A percentile compares a stretch with the other conserved stretches of the same genome.
phyloP scores from a whole-genome alignment of 2,329 filamentous ascomycete genomes.

The Colletotrichum magnum region DNA sequence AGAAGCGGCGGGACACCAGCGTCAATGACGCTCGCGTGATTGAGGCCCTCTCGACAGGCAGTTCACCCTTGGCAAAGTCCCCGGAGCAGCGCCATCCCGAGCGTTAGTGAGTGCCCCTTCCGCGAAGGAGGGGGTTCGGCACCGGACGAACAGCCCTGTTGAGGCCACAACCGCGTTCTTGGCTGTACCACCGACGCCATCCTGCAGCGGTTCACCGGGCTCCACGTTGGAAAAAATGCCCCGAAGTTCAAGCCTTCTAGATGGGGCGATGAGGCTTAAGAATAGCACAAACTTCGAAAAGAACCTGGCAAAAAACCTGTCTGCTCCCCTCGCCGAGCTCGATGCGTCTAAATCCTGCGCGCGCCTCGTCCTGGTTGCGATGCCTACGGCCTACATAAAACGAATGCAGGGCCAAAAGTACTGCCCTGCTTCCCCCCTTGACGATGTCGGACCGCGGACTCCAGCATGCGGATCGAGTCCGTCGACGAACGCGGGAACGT shows the following conservation, averaged over 20 bases:
- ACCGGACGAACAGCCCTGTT: conserved; percentile 53
- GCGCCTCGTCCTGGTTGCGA: conserved; percentile 49
- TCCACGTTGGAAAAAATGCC: conserved; percentile 55
- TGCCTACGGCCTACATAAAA: conserved; percentile 44
- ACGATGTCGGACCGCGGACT: conserved; percentile 62
- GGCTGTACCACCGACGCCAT: conserved; percentile 45
- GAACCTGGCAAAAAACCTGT: conserved; percentile 46
- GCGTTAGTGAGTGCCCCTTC: conserved; percentile 53
- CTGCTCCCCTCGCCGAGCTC: conserved; percentile 60
- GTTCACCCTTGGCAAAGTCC: too few species aligned
- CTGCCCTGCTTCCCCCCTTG: conserved; percentile 58
- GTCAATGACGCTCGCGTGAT: too few species aligned
- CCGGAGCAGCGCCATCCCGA: too few species aligned
- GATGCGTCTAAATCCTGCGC: conserved; percentile 40
- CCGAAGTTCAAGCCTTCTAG: conserved; percentile 54
- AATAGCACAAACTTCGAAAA: conserved; percentile 39
- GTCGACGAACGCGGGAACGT: conserved; percentile 59
- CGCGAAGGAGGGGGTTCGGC: conserved; percentile 59
- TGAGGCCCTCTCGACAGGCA: too few species aligned
- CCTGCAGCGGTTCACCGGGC: conserved; percentile 53
- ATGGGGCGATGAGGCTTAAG: conserved; percentile 56
- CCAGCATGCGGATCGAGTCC: conserved; percentile 55
- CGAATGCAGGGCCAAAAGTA: conserved; percentile 55
- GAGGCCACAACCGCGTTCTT: conserved; percentile 59
- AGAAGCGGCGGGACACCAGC: too few species aligned